Conservation (phyloP, 2,329 filamentous ascomycete genomes). For the Juglanconis oblonga region DNA sequence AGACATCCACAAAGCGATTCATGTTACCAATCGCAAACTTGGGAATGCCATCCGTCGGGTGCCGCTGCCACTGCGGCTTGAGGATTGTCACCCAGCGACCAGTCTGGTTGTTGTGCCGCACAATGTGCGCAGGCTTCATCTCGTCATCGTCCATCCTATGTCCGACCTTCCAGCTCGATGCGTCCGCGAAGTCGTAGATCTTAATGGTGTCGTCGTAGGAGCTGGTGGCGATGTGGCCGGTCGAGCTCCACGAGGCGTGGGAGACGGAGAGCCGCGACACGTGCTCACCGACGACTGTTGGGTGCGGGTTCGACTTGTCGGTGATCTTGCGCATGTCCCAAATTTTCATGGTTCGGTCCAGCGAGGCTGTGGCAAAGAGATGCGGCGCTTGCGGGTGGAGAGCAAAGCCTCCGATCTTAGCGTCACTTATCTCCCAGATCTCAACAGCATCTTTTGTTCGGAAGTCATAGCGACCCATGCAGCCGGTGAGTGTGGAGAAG, state of each 20-base stretch:
- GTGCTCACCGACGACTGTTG: conserved; percentile 76
- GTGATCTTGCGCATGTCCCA: conserved; percentile 87
- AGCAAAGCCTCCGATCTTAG: conserved; percentile 94
- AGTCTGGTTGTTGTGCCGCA: conserved; percentile 93
- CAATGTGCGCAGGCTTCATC: conserved; percentile 66
- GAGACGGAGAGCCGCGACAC: conserved; percentile 81
- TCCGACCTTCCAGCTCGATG: conserved; percentile 56
- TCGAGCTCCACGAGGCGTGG: conserved; percentile 84
- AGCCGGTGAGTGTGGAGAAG: conserved; percentile 83
- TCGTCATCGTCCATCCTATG: conserved; percentile 55
- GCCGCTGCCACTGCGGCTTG: conserved; percentile 84
- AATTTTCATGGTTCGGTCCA: conserved; percentile 85
- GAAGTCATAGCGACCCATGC: conserved; percentile 77
- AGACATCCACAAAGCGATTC: conserved; percentile 95
- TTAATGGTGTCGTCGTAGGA: conserved; percentile 96
- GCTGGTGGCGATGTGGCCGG: conserved; percentile 83
- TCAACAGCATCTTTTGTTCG: conserved; percentile 60
- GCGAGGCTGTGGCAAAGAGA: conserved; percentile 80
- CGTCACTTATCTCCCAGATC: conserved; percentile 75
- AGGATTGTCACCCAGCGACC: conserved; percentile 85
- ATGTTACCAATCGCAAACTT: conserved; percentile 95
- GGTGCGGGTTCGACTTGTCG: conserved; percentile 58
- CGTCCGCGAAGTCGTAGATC: conserved; percentile 74
- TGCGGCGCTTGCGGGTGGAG: conserved; percentile 78
- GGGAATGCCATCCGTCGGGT: conserved; percentile 74